Evolutionary conservation across 1,284 basidiomycete genomes (phyloP), one percentile per base, ranked within the genome.

Genomic region (Phylloporus sp.): DNA sequence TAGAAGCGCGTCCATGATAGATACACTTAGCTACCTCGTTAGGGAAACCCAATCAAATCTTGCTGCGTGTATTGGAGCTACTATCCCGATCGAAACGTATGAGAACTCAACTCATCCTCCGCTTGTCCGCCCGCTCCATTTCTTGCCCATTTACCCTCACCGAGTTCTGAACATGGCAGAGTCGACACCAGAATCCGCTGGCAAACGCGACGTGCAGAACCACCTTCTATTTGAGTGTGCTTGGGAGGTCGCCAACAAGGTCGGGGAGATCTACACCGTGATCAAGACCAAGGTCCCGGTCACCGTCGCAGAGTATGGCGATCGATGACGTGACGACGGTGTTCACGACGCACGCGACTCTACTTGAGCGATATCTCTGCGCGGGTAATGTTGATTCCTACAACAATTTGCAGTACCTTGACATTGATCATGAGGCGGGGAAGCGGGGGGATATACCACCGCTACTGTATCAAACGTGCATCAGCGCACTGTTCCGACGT

Each of bases 261-360:
- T 98, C 78, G 96, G 96, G 70, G 96, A 96, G 68, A 98, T 98
- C 81, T 98, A 98, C 86, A 98, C 96, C 68, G 96, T 98, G 81
- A 98, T 98, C 80, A 98, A 98, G 82, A 98, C 97, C 61, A 99
- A 98, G 78, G 96, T 98, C 59, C 97, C 97, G 63, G 94, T 99
- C 78, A 98, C 97, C 67, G 93, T 96, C 73, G 89, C 90, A 66
- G 95, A 98, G 78, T 98, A 91, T 78, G 92, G n/a, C 73, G 91
- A 94, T 79, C 86, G 95, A 67, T 98, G 97, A 98, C 79, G 92
- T 98, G 66, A 98, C 96, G 51, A 98, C 97, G 74, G 94, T 99
- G 71, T 96, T 96, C 81, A 98, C 96, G 31, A 98, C 96, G 49
- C 96, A 98, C 77, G 97, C 97, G n/a, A 99, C 97, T 6, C 88